Percentiles rank a stretch among this genome's conserved stretches.
Evolutionary conservation across 1,284 basidiomycete genomes (phyloP).

Genomic region (Apiotrichum porosum): DNA sequence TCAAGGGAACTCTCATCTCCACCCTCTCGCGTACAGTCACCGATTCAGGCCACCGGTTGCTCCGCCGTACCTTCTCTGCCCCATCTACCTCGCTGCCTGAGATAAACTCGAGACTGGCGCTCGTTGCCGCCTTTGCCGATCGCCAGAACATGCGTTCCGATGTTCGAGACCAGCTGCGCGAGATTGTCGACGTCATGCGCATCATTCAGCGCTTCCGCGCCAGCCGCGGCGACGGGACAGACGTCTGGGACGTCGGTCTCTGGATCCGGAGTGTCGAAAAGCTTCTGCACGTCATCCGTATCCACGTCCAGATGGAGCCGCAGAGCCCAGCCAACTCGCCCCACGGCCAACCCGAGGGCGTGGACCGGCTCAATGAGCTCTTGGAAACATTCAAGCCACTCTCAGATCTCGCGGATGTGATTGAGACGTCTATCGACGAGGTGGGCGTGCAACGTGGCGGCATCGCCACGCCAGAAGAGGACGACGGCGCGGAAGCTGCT

Average conservation of each 20-base stretch:
- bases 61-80: slow-evolving; percentile 49
- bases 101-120: slow-evolving; percentile 68
- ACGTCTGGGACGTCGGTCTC: slow-evolving; percentile 40
- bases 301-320: neutral
- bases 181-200: slow-evolving; percentile 67
- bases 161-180: slow-evolving; percentile 57
- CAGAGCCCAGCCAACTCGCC: slow-evolving; percentile 1
- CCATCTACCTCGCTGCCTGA: slow-evolving; percentile 71
- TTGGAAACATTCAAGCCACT: slow-evolving; percentile 58
- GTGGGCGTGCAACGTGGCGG: slow-evolving; percentile 17
- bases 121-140: slow-evolving; percentile 70
- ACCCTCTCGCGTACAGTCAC: slow-evolving; percentile 75
- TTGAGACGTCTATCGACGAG: slow-evolving; percentile 58
- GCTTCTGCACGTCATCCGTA: slow-evolving; percentile 22
- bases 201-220: slow-evolving; percentile 73
- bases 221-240: slow-evolving; percentile 62
- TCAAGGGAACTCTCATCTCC: slow-evolving; percentile 63
- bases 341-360: slow-evolving; percentile 12
- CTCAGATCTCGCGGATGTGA: slow-evolving; percentile 57
- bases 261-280: slow-evolving; percentile 34
- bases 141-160: slow-evolving; percentile 66
- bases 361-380: slow-evolving; percentile 49
- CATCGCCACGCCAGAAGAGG: slow-evolving; percentile 5
- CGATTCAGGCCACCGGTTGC: slow-evolving; percentile 69
- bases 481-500: slow-evolving; percentile 17